These are phyloP conservation scores for Pichia gijzeniarum DNA, from an alignment of 805 yeast species.

Conservation along the genomic window DNA sequence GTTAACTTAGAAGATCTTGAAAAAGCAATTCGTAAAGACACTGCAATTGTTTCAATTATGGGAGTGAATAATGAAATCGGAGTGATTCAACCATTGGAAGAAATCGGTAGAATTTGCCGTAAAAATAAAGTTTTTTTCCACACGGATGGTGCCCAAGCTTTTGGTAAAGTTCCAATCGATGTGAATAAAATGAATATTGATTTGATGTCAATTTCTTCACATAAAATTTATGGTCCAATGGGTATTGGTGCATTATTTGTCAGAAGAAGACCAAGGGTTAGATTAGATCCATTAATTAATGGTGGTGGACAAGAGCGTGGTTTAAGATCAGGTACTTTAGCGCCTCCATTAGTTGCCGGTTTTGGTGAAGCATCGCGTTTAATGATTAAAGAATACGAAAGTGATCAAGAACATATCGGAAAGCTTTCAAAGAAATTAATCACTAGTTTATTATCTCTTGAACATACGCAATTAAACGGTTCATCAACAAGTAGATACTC, in stretches of 20 bases:
- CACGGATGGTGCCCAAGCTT: conserved; percentile 96
- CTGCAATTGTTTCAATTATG: conserved; percentile 88
- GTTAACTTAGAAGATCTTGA: conserved; percentile 72
- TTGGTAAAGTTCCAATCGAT: conserved; percentile 87
- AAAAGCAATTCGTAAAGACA: conserved; percentile 81
- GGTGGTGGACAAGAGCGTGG: conserved; percentile 99
- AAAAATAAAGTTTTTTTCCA: conserved; percentile 90
- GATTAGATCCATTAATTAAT: conserved; percentile 87
- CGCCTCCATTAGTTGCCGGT: conserved; percentile 94
- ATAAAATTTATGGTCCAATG: conserved; percentile 96
- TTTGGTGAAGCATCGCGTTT: conserved; percentile 96
- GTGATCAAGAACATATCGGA: conserved; percentile 65
- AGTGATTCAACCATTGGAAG: conserved; percentile 91
- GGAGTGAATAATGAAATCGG: conserved; percentile 98
- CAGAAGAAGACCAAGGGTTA: conserved; percentile 96
- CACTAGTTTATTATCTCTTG: conserved; percentile 68
- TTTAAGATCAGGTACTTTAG: conserved; percentile 89
- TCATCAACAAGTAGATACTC: conserved; percentile 67
- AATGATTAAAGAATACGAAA: conserved; percentile 63
- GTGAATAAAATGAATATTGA: conserved; percentile 93
- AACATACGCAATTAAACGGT: conserved; percentile 88
- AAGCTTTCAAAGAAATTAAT: conserved; percentile 68
- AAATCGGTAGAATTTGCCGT: conserved; percentile 84
- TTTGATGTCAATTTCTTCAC: conserved; percentile 88
- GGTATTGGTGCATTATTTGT: conserved; percentile 95